phyloP scores from a whole-genome alignment of 495 filamentous ascomycete genomes.

The Lasiosphaeria hispida region DNA sequence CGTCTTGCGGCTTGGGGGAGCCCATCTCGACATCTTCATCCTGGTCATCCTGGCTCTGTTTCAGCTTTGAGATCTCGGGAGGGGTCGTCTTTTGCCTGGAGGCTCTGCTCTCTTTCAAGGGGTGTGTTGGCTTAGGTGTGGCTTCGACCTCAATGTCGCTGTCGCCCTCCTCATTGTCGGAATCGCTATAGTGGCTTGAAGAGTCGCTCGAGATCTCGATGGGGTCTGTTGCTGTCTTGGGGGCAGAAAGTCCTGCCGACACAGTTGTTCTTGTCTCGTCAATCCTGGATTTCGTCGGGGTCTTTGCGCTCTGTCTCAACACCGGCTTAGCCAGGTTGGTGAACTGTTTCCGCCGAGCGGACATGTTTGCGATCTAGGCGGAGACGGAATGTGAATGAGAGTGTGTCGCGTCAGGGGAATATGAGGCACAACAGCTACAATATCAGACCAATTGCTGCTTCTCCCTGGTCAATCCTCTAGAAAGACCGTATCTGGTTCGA shows the following conservation, averaged over 20 bases:
- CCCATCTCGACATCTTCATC: slow-evolving; percentile 28
- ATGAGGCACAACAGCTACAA: too few species aligned
- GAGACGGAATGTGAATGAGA: not conserved
- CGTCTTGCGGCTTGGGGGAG: slow-evolving; percentile 32
- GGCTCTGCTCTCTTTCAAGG: not conserved
- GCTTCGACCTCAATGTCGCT: slow-evolving; percentile 24
- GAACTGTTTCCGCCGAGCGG: slow-evolving; percentile 52
- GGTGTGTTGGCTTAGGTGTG: not conserved
- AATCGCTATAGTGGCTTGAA: slow-evolving; percentile 39
- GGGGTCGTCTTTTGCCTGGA: not conserved
- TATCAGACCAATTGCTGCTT: too few species aligned
- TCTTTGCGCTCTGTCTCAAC: slow-evolving; percentile 57
- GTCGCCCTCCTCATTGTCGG: slow-evolving; percentile 34
- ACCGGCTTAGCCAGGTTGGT: slow-evolving; percentile 46
- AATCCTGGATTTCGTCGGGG: slow-evolving; percentile 60
- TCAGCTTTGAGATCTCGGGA: slow-evolving; percentile 8
- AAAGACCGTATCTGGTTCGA: not conserved
- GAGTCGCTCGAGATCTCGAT: slow-evolving; percentile 60
- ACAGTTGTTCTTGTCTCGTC: slow-evolving; percentile 76
- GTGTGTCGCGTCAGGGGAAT: not conserved
- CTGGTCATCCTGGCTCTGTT: slow-evolving; percentile 36
- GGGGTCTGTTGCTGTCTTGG: slow-evolving; percentile 24
- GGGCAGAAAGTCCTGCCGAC: slow-evolving; percentile 26
- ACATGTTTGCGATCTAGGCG: slow-evolving; percentile 36
- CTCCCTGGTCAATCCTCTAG: too few species aligned